Evolutionary conservation across 257 asterid genomes (phyloP), one percentile per base, ranked within the genome.

Genomic region (Plantago ovata): DNA sequence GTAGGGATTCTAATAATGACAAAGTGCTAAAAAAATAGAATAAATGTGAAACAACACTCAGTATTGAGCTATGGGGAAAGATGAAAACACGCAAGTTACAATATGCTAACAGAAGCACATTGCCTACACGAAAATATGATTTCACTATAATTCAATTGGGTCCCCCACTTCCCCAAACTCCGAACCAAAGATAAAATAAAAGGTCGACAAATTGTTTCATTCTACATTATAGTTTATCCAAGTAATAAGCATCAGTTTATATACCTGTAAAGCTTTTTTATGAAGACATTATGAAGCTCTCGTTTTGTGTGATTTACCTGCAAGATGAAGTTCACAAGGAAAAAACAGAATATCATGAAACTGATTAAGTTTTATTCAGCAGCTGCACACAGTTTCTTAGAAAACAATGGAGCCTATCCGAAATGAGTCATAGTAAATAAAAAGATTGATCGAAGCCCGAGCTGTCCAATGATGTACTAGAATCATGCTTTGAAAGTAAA

Each of bases 261-360:
- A 58, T 81, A 86, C 98, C 95, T 84, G 88, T 90, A 90, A 58
- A 90, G 86, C 66, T 63, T 78, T 65, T 67, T 61, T 64, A 90
- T 90, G 69, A 87, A 81, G 39, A 81, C 80, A 51, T 87, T 87
- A 73, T 81, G 99, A 65, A 93, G 87, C 77, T 86, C 97, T 65
- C 95, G 72, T 70, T 86, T 93, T 51, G 99, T 86, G 69, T 81
- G 96, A 75, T 90, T 82, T 49, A 90, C 98, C 98, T 90, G 81
- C 58, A 13, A 58, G 68, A 62, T 11, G 24, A 55, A 76, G 65
- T 3, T 2, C 38, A 38, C 54, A 58, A 13, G 14, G 41, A 55
- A 9, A 10, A 38, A 15, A 20, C 16, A 16, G 38, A 43, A 3
- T 39, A 38, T 38, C 9, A 55, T 13, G 9, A 55, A 16, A 9